Conservation (phyloP, 495 filamentous ascomycete genomes). For the Aspergillus nidulans region DNA sequence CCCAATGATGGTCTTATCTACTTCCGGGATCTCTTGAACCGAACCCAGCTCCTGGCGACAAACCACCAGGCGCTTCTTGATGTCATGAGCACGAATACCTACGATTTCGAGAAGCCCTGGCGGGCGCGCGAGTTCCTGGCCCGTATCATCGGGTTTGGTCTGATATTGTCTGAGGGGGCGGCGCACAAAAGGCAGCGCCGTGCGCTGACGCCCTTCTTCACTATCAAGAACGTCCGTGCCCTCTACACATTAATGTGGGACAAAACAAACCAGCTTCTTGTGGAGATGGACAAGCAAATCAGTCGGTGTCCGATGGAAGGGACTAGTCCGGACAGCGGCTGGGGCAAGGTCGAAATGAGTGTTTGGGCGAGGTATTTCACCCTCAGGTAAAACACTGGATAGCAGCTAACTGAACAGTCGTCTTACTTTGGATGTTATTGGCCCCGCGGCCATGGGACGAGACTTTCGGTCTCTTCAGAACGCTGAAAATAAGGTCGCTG, state of each 20-base stretch:
- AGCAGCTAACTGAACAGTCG: slow-evolving; percentile 40
- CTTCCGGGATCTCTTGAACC: slow-evolving; percentile 50
- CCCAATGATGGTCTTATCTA: slow-evolving; percentile 87
- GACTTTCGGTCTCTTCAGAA: slow-evolving; percentile 71
- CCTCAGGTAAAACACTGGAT: neutral
- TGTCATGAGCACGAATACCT: slow-evolving; percentile 52
- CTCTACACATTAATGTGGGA: slow-evolving; percentile 79
- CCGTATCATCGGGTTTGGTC: slow-evolving; percentile 67
- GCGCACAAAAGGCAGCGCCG: slow-evolving; percentile 70
- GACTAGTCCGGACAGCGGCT: slow-evolving; percentile 33
- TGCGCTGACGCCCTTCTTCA: slow-evolving; percentile 77
- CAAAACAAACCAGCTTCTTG: slow-evolving; percentile 42
- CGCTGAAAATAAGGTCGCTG: slow-evolving; percentile 57
- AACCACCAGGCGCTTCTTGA: slow-evolving; percentile 47
- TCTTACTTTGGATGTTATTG: slow-evolving; percentile 84
- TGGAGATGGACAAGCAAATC: slow-evolving; percentile 39
- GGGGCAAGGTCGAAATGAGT: slow-evolving; percentile 59
- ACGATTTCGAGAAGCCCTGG: slow-evolving; percentile 51
- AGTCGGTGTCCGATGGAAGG: slow-evolving; percentile 30
- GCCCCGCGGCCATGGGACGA: slow-evolving; percentile 71
- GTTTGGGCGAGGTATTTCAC: slow-evolving; percentile 54
- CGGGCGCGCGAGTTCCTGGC: slow-evolving; percentile 51
- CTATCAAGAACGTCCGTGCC: slow-evolving; percentile 76
- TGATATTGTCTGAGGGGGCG: slow-evolving; percentile 78
- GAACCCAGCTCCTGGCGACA: slow-evolving; percentile 33